Evolutionary conservation across 805 yeast genomes (phyloP).

Genomic region (Starmerella bombicola): DNA sequence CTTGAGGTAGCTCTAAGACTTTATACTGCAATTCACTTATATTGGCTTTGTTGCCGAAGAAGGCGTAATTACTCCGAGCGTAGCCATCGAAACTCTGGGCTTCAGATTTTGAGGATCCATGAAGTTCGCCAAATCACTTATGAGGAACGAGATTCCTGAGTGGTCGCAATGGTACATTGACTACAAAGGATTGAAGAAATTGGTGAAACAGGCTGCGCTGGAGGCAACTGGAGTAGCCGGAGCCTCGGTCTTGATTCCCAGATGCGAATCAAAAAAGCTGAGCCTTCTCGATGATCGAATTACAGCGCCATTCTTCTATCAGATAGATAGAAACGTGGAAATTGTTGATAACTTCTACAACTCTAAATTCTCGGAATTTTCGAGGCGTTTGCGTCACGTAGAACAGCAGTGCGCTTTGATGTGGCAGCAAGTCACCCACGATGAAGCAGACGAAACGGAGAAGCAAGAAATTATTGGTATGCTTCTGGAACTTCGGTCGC

Average conservation of each 20-base stretch:
- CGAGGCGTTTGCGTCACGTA: conserved; percentile 44
- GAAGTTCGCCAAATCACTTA: conserved; percentile 33
- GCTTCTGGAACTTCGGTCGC: conserved; percentile 60
- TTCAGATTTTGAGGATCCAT: conserved; percentile 4
- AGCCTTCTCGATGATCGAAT: conserved; percentile 12
- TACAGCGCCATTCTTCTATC: conserved; percentile 46
- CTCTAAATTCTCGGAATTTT: conserved; percentile 60
- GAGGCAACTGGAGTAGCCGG: conserved; percentile 18
- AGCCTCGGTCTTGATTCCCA: not conserved
- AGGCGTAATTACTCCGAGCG: too few species aligned
- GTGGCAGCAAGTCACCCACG: conserved; percentile 12
- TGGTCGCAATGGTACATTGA: conserved; percentile 77
- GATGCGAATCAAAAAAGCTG: not conserved
- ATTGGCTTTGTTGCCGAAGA: too few species aligned
- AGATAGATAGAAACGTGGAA: conserved; percentile 70
- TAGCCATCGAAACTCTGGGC: too few species aligned
- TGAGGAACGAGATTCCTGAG: conserved; percentile 84
- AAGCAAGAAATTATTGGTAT: conserved; percentile 53
- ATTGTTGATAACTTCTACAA: conserved; percentile 69
- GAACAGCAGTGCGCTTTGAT: conserved; percentile 21
- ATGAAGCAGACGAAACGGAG: conserved; percentile 37
- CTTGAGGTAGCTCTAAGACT: too few species aligned
- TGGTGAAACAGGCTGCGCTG: conserved; percentile 50
- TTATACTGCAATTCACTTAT: too few species aligned
- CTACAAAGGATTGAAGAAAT: conserved; percentile 71